phyloP scores from a whole-genome alignment of 768 basidiomycete species.

The Pleurotus cornucopiae region DNA sequence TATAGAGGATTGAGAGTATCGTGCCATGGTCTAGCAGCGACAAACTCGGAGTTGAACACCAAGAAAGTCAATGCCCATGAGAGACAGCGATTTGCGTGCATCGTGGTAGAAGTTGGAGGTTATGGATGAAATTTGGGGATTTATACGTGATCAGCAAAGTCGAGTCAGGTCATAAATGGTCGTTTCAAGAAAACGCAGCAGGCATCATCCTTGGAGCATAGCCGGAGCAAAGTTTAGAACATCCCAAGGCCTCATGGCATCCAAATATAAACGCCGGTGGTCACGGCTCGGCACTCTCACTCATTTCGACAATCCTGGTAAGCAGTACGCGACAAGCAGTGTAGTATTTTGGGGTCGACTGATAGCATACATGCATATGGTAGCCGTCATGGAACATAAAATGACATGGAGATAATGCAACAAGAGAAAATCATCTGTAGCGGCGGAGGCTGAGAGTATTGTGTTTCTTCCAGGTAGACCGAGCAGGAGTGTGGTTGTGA shows the following conservation, averaged over 20 bases:
- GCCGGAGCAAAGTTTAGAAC: neutral
- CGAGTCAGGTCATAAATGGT: neutral
- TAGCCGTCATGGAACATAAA: slow-evolving; percentile 1
- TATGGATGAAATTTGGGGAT: neutral
- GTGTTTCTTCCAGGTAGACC: slow-evolving; percentile 96
- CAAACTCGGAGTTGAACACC: neutral
- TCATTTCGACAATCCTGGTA: neutral
- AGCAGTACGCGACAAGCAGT: neutral
- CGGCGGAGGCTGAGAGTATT: slow-evolving; percentile 93
- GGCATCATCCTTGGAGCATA: neutral
- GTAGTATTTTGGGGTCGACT: neutral
- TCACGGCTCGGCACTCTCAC: neutral
- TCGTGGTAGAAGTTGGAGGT: too few relatives aligned
- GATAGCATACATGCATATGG: slow-evolving; percentile 2
- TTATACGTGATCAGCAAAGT: neutral
- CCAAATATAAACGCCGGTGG: neutral
- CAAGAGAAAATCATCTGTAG: slow-evolving; percentile 60
- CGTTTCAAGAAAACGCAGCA: slow-evolving; percentile 7
- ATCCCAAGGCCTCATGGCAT: neutral
- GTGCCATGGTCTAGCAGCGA: neutral
- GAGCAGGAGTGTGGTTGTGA: slow-evolving; percentile 89
- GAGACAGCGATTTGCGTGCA: neutral
- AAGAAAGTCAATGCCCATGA: neutral
- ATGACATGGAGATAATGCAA: slow-evolving; percentile 4
- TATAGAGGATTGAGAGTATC: neutral